A percentile compares a stretch with the other conserved stretches of the same genome.
These are phyloP conservation scores for Brassica cretica DNA, from an alignment of 345 rosid species.

Conservation along the genomic window DNA sequence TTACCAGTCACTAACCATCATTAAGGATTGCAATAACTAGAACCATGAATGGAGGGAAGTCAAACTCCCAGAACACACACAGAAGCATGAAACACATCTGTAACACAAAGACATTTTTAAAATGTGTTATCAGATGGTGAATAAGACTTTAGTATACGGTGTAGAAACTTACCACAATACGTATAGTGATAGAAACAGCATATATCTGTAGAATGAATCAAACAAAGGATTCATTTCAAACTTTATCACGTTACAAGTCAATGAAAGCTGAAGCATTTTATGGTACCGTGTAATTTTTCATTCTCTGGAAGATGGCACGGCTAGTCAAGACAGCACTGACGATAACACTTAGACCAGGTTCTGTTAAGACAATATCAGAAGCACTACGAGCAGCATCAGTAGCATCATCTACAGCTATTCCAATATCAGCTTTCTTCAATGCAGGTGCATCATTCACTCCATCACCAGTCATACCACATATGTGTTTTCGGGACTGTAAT, in stretches of 20 bases:
- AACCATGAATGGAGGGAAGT: conserved; percentile 74
- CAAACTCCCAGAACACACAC: conserved; percentile 62
- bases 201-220: conserved; percentile 46
- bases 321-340: conserved; percentile 62
- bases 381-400: conserved; percentile 68
- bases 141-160: neutral
- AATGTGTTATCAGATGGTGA: neutral
- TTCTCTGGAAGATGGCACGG: conserved; percentile 66
- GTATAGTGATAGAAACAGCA: conserved; percentile 68
- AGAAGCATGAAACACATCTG: conserved; percentile 65
- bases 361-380: conserved; percentile 66
- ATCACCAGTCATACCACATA: conserved; percentile 64
- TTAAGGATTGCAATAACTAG: conserved; percentile 65
- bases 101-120: conserved; percentile 1
- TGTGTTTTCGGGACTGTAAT: conserved; percentile 54
- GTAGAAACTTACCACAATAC: conserved; percentile 55
- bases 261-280: conserved; percentile 7
- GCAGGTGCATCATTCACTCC: conserved; percentile 74
- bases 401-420: conserved; percentile 66
- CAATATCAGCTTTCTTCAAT: conserved; percentile 65
- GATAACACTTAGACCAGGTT: conserved; percentile 68
- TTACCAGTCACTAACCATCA: conserved; percentile 48
- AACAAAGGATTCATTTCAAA: conserved; percentile 7
- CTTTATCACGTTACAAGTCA: neutral
- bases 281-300: conserved; percentile 61